Conservation (phyloP, 2,329 filamentous ascomycete genomes). For the Sporothrix pallida region DNA sequence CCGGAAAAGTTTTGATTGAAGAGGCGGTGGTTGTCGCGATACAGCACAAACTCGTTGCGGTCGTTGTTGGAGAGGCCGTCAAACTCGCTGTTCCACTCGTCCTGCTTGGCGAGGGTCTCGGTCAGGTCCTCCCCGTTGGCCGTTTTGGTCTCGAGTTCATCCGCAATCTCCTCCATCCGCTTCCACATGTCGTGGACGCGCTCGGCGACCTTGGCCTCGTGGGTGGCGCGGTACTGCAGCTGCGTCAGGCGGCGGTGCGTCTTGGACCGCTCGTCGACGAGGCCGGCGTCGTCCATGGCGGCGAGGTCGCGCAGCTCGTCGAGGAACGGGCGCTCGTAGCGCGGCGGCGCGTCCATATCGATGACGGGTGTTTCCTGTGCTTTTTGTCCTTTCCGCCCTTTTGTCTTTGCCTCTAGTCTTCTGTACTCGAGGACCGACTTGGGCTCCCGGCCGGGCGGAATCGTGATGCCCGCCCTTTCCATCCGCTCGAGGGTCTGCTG, state of each 20-base stretch:
- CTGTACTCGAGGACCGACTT: slow-evolving; percentile 39
- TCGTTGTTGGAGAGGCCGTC: slow-evolving; percentile 34
- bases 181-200: neutral
- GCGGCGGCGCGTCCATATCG: neutral
- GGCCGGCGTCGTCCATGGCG: neutral
- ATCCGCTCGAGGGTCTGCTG: slow-evolving; percentile 53
- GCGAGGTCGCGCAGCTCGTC: neutral
- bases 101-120: neutral
- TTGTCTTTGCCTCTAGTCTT: neutral
- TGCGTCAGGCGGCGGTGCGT: neutral
- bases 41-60: slow-evolving; percentile 39
- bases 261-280: neutral
- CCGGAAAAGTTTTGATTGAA: slow-evolving; percentile 50
- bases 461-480: slow-evolving; percentile 49
- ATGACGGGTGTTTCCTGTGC: neutral
- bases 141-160: neutral
- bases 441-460: slow-evolving; percentile 55
- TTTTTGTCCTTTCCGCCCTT: neutral
- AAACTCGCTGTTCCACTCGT: slow-evolving; percentile 32
- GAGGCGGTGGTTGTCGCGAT: slow-evolving; percentile 61
- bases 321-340: neutral
- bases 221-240: slow-evolving; percentile 27
- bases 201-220: neutral
- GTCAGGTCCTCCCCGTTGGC: neutral
- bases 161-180: neutral